Conservation (phyloP, 345 rosid genomes). For the Hypericum androsaemum region DNA sequence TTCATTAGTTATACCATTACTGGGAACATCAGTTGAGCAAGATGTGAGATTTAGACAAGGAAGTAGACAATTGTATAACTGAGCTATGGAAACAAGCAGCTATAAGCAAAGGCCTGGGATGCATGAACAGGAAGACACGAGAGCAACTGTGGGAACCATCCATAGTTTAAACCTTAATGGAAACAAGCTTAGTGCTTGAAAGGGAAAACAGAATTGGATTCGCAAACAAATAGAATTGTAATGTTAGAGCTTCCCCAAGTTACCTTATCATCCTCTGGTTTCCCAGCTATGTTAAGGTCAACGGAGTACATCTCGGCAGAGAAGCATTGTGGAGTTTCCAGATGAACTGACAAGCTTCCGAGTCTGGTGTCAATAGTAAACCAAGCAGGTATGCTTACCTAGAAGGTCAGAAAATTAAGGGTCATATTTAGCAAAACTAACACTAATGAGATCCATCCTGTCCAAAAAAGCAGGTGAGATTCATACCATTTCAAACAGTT, state of each 20-base stretch:
- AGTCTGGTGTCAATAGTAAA: conserved; percentile 88
- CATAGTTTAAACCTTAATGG: no score
- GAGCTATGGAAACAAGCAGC: no score
- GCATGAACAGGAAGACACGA: no score
- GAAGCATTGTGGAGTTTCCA: conserved; percentile 98
- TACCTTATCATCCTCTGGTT: conserved; percentile 99
- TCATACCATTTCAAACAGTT: conserved; percentile 86
- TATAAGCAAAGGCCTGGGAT: no score
- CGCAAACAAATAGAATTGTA: neutral
- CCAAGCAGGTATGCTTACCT: conserved; percentile 99
- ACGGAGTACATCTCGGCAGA: conserved; percentile 97
- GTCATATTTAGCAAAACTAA: conserved; percentile 11
- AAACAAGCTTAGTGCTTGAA: neutral
- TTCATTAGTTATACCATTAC: no score
- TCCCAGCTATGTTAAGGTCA: conserved; percentile 81
- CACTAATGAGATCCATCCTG: neutral
- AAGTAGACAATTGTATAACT: no score
- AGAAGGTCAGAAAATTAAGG: conserved; percentile 14
- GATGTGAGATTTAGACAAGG: no score
- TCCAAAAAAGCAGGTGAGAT: neutral
- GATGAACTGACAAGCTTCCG: conserved; percentile 88
- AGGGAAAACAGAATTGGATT: neutral
- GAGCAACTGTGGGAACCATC: no score
- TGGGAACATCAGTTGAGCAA: no score
- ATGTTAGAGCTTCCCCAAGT: neutral